phyloP scores from a whole-genome alignment of 768 basidiomycete genomes.

The Amanita jacksonii region DNA sequence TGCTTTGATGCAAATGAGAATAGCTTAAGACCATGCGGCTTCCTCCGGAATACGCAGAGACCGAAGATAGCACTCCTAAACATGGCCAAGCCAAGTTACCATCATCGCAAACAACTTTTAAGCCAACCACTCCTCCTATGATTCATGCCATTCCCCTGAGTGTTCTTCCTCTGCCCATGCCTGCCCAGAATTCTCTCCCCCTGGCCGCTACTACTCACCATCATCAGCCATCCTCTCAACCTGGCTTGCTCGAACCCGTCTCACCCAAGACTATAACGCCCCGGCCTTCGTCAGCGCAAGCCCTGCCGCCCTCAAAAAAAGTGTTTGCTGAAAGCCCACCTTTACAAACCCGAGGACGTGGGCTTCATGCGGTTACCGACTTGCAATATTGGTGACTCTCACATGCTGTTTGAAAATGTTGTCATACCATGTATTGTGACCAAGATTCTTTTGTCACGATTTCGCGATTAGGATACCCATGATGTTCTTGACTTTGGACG shows the following conservation, averaged over 20 bases:
- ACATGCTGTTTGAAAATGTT: background rate
- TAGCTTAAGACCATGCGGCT: conserved; percentile 4
- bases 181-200: background rate
- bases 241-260: background rate
- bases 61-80: background rate
- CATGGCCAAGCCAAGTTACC: no score
- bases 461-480: conserved; percentile 6
- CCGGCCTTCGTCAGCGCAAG: background rate
- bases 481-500: background rate
- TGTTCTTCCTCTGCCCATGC: background rate
- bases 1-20: background rate
- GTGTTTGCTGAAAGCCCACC: background rate
- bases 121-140: background rate
- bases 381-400: conserved; percentile 5
- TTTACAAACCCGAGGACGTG: background rate
- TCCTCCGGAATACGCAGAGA: background rate
- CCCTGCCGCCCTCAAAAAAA: background rate
- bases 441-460: background rate
- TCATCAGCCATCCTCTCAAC: background rate
- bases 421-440: conserved; percentile 7
- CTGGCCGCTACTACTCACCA: background rate
- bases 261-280: background rate
- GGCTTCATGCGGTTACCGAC: conserved; percentile 1
- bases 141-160: background rate
- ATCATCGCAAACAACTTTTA: no score